These are phyloP conservation scores for Neopestalotiopsis sp. DNA, from an alignment of 2,329 filamentous ascomycete species.

Conservation along the genomic window DNA sequence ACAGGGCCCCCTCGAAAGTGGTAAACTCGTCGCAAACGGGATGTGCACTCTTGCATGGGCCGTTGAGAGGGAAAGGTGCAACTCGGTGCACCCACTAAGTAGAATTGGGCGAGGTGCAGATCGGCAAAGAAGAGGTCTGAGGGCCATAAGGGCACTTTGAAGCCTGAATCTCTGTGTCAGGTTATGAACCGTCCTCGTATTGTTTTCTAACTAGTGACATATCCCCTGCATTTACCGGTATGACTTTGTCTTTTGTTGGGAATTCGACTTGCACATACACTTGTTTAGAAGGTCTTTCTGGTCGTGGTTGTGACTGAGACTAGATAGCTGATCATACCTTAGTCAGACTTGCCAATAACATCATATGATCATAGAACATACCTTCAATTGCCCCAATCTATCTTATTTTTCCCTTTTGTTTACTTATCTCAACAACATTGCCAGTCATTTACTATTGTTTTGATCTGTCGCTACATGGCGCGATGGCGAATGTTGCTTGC, in stretches of 20 bases:
- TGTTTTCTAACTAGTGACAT: not conserved
- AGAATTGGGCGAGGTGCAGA: slow-evolving; percentile 8
- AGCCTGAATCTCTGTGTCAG: not conserved
- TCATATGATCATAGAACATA: no score
- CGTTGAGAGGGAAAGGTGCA: not conserved
- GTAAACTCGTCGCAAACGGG: slow-evolving; percentile 6
- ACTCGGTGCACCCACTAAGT: not conserved
- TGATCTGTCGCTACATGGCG: not conserved
- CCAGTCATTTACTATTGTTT: no score
- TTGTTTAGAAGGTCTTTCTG: no score
- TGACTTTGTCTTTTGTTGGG: not conserved
- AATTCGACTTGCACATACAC: not conserved
- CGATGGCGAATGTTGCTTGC: not conserved
- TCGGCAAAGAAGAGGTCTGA: slow-evolving; percentile 4
- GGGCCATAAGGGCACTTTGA: not conserved
- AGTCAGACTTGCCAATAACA: no score
- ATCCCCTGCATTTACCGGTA: not conserved
- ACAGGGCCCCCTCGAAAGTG: not conserved
- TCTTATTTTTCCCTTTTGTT: no score
- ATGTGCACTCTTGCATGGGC: slow-evolving; percentile 3
- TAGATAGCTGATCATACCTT: no score
- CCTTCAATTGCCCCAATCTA: no score
- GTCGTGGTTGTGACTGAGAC: no score
- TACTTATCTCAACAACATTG: no score
- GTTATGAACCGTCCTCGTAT: not conserved